Conservation (phyloP, 352 stramenopile species). For the Sclerospora graminicola region DNA sequence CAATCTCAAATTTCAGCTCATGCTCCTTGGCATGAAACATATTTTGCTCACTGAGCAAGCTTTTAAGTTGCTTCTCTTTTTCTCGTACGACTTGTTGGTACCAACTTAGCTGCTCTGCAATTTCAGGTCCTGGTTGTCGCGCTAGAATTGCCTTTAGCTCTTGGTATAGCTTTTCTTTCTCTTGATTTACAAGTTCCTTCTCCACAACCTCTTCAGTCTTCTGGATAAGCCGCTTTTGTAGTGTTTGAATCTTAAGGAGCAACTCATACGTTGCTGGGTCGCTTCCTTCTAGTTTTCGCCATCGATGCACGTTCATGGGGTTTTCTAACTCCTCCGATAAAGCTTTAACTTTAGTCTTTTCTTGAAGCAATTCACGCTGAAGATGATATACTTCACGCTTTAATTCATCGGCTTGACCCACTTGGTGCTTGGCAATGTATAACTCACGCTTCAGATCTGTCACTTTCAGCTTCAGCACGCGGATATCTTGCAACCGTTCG, state of each 20-base stretch:
- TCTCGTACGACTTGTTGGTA: slow-evolving; percentile 93
- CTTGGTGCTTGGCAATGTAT: slow-evolving; percentile 84
- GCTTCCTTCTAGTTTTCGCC: slow-evolving; percentile 94
- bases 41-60: slow-evolving; percentile 94
- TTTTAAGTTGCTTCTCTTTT: slow-evolving; percentile 96
- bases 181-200: slow-evolving; percentile 91
- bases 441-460: slow-evolving; percentile 90
- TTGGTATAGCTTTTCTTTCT: slow-evolving; percentile 93
- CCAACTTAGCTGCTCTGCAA: slow-evolving; percentile 91
- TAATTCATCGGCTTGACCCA: slow-evolving; percentile 82
- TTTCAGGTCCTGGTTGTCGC: slow-evolving; percentile 89
- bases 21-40: slow-evolving; percentile 93
- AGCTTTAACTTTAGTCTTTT: slow-evolving; percentile 95
- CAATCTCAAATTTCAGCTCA: slow-evolving; percentile 93
- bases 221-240: too few species aligned
- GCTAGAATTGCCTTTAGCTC: slow-evolving; percentile 91
- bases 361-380: slow-evolving; percentile 88
- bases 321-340: slow-evolving; percentile 95
- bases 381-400: slow-evolving; percentile 85
- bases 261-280: slow-evolving; percentile 93
- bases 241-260: slow-evolving; percentile 94
- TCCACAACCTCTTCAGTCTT: slow-evolving; percentile 94
- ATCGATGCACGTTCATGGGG: slow-evolving; percentile 96
- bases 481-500: slow-evolving; percentile 88
- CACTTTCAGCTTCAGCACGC: slow-evolving; percentile 94